These are phyloP conservation scores for Coemansia sp. DNA, from an alignment of 192 early-diverging fungal genomes.

Conservation along the genomic window DNA sequence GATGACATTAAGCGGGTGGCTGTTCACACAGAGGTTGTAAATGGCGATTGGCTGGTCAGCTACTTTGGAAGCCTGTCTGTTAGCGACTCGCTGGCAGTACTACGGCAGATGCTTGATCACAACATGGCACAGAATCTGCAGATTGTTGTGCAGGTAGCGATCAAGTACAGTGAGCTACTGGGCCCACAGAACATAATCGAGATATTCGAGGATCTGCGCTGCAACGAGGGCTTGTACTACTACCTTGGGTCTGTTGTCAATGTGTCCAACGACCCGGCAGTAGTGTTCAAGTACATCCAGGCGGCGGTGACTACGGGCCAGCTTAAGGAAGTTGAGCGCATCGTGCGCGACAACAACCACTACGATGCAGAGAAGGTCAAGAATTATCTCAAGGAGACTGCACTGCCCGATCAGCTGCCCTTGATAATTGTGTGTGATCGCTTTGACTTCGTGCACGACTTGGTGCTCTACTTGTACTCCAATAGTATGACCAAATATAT, in stretches of 20 bases:
- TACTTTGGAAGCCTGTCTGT: conserved; percentile 97
- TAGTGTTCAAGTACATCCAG: conserved; percentile 99
- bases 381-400: conserved; percentile 98
- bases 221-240: conserved; percentile 94
- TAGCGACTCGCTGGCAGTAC: conserved; percentile 92
- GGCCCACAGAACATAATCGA: conserved; percentile 85
- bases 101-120: conserved; percentile 90
- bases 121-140: conserved; percentile 96
- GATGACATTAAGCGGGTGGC: conserved; percentile 93
- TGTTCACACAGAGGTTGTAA: conserved; percentile 82
- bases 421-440: conserved; percentile 99
- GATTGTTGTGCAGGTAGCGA: conserved; percentile 91
- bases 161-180: conserved; percentile 95
- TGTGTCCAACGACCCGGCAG: conserved; percentile 88
- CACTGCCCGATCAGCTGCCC: conserved; percentile 93
- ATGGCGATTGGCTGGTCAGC: conserved; percentile 87
- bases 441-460: conserved; percentile 94
- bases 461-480: conserved; percentile 94
- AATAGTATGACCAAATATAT: conserved; percentile 94
- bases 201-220: conserved; percentile 89
- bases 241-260: conserved; percentile 96
- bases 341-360: conserved; percentile 93
- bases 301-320: conserved; percentile 90
- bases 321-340: conserved; percentile 95
- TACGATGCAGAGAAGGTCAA: conserved; percentile 99